A percentile compares a stretch with the other conserved stretches of the same genome.
Conservation (phyloP, 2,329 filamentous ascomycete species). For the Epichloe elymi region DNA sequence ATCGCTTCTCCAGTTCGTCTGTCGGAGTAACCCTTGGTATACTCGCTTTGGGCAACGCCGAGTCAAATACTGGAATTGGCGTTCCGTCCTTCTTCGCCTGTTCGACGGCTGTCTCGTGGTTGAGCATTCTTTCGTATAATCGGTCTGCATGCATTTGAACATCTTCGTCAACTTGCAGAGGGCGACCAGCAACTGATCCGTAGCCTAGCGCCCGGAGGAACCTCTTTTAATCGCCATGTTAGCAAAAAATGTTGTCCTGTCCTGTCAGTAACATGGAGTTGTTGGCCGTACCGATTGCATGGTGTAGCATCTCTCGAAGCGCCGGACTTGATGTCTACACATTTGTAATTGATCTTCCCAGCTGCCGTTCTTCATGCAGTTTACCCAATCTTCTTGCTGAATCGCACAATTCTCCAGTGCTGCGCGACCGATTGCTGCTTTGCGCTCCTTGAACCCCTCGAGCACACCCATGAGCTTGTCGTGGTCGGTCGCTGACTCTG, state of each 20-base stretch:
- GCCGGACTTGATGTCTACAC: conserved; percentile 64
- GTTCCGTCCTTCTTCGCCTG: conserved; percentile 50
- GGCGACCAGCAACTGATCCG: conserved; percentile 51
- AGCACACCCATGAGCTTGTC: conserved; percentile 72
- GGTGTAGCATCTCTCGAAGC: conserved; percentile 75
- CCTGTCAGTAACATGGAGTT: no score
- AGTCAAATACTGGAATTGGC: conserved; percentile 46
- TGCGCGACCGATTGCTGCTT: conserved; percentile 61
- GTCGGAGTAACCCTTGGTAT: conserved; percentile 17
- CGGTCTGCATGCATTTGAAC: conserved; percentile 94
- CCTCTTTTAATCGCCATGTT: conserved; percentile 35
- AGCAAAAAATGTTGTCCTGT: background rate
- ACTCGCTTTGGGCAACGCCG: conserved; percentile 32
- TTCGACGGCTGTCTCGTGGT: conserved; percentile 64
- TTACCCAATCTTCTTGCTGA: conserved; percentile 69
- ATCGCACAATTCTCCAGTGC: conserved; percentile 89
- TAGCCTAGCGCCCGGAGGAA: conserved; percentile 88
- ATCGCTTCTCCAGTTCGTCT: conserved; percentile 34
- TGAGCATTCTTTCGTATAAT: conserved; percentile 76
- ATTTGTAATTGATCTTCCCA: conserved; percentile 59
- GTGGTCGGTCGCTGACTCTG: conserved; percentile 57
- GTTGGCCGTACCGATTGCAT: conserved; percentile 58
- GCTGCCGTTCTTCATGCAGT: conserved; percentile 66
- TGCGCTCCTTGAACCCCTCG: conserved; percentile 72
- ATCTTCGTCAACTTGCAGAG: conserved; percentile 61